Evolutionary conservation across 2,329 filamentous ascomycete species (phyloP).

Genomic region (Sclerotinia minor): DNA sequence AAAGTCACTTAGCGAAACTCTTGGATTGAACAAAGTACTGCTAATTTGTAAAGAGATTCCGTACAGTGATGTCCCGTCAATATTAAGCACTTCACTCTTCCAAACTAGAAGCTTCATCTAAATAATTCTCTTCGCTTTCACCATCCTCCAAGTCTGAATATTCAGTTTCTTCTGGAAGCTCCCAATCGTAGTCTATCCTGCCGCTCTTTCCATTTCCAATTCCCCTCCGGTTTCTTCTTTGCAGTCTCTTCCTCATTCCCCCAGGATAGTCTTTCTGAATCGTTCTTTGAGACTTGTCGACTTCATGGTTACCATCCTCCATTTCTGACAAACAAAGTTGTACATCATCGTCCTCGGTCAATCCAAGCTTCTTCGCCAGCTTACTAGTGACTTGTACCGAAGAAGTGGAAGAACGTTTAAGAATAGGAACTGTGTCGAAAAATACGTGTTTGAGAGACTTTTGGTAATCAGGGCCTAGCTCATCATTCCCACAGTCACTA

Average conservation of each 20-base stretch:
- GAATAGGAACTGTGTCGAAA: neutral
- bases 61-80: too few species aligned
- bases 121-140: too few species aligned
- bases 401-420: neutral
- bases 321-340: neutral
- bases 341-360: neutral
- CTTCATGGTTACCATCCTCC: too few species aligned
- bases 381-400: neutral
- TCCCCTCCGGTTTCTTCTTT: neutral
- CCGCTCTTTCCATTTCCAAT: neutral
- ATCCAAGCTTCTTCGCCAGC: neutral
- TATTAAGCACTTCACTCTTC: too few species aligned
- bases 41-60: too few species aligned
- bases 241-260: neutral
- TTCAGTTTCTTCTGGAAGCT: neutral
- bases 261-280: neutral
- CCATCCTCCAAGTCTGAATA: neutral
- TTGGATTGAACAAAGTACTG: too few species aligned
- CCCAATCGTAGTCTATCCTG: neutral
- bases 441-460: neutral
- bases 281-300: neutral
- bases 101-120: too few species aligned
- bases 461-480: neutral
- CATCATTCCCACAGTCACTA: conserved; percentile 2
- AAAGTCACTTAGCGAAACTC: too few species aligned